Base-by-base conservation (phyloP, 352 stramenopile genomes). In the Pythium biforme region DNA sequence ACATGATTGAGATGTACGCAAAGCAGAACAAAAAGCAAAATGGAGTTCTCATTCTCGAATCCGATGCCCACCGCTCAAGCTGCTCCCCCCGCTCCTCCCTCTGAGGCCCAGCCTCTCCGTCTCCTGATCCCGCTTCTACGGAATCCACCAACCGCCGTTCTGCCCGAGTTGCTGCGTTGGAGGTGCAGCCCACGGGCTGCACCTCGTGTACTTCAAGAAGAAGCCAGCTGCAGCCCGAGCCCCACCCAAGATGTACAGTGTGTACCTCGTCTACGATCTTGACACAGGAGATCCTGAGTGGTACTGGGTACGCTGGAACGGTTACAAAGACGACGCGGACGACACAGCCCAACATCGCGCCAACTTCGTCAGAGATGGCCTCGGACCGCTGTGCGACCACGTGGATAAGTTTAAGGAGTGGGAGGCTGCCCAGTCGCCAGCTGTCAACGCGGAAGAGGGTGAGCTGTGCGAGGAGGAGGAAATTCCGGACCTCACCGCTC, bases 261-360 rank as follows among this genome's bases (percentile, higher is more conserved):
- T 46, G 15, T 46, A 46, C n/a, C 15, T 23, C 15, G 14, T 46
- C 39, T 46, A 46, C 39, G 39, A 46, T 11, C 14, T 4, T 23
- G 39, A 46, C n/a, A 11, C 39, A 3, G 12, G 15, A 46, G 39
- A 46, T 46, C 15, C 14, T 46, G 39, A 46, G 5, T 46, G 39
- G 39, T 46, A 46, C n/a, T 46, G 46, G 46, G 46, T 53, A 3
- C 22, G 14, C 17, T 53, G 46, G 46, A 31, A 37, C 46, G 46
- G 46, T 1, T 53, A 53, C 46, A 31, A 31, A 53, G 39, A 53
- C 46, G 12, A 53, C 46, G 15, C 22, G 6, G 46, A 53, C 46
- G 25, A 53, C 46, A 53, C 46, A 20, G 46, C 46, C 4, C 46
- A 34, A 53, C 46, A 53, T 4, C 46, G 46, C 5, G 17, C 6